Percentiles rank a stretch among this genome's conserved stretches.
phyloP scores from a whole-genome alignment of 805 yeast genomes.

The Metschnikowia arizonensis region DNA sequence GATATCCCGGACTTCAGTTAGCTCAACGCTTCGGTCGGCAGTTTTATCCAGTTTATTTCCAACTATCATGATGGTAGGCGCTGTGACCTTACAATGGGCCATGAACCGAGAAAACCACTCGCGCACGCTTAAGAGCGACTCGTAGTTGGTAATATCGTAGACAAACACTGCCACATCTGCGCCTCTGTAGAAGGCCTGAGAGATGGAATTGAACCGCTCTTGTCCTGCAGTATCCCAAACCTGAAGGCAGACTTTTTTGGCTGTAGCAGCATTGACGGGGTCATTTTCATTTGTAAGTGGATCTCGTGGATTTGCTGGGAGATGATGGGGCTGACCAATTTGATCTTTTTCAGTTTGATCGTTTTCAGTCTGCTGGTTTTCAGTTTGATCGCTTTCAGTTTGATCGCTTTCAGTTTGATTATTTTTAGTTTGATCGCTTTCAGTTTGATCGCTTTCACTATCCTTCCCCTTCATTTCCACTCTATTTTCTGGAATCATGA shows the following conservation, averaged over 20 bases:
- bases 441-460: too few relatives aligned
- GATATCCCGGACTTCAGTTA: constrained; percentile 33
- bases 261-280: neutral
- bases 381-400: too few relatives aligned
- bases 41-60: constrained; percentile 48
- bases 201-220: constrained; percentile 45
- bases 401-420: too few relatives aligned
- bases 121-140: constrained; percentile 43
- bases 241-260: constrained; percentile 40
- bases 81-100: constrained; percentile 44
- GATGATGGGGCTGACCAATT: too few relatives aligned
- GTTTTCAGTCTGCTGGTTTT: too few relatives aligned
- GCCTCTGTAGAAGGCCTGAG: constrained; percentile 56
- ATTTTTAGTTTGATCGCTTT: neutral
- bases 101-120: constrained; percentile 48
- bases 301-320: neutral
- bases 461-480: too few relatives aligned
- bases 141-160: constrained; percentile 52
- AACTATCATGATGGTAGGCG: constrained; percentile 48
- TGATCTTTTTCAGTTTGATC: too few relatives aligned
- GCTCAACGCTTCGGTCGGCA: constrained; percentile 32
- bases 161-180: constrained; percentile 53
- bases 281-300: neutral
- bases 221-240: constrained; percentile 53
- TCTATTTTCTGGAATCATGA: constrained; percentile 13